Evolutionary conservation across 225 moss, liverwort and hornwort genomes (phyloP).

Genomic region (Lunularia cruciata): DNA sequence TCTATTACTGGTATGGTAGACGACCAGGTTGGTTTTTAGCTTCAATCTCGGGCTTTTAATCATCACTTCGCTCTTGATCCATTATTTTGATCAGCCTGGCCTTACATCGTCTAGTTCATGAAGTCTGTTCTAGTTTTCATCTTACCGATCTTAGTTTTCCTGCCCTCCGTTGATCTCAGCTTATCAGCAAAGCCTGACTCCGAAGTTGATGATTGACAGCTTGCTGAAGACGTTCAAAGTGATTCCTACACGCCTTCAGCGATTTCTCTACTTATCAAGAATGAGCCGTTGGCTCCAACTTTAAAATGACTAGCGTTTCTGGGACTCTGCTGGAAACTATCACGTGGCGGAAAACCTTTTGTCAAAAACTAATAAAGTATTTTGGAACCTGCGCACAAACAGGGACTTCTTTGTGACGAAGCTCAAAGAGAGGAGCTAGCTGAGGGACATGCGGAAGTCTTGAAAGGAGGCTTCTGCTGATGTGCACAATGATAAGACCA

Average conservation of each 20-base stretch:
- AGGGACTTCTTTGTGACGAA: not conserved
- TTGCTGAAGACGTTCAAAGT: conserved; percentile 31
- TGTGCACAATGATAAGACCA: not conserved
- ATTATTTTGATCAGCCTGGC: not conserved
- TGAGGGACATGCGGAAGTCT: not conserved
- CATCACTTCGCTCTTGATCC: no score
- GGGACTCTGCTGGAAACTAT: not conserved
- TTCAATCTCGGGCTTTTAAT: no score
- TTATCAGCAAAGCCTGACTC: not conserved
- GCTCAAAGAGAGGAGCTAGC: not conserved
- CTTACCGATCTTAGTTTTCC: not conserved
- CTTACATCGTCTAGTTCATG: not conserved
- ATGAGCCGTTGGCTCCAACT: not conserved
- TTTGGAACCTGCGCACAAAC: not conserved
- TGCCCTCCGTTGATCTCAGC: not conserved
- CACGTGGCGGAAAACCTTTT: not conserved
- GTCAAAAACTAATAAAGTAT: not conserved
- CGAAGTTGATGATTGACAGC: conserved; percentile 10
- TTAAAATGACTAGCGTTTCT: not conserved
- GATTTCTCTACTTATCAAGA: not conserved
- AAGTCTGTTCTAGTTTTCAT: not conserved
- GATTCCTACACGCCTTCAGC: conserved; percentile 24
- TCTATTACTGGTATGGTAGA: conserved; percentile 46
- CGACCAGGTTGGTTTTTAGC: conserved; percentile 53
- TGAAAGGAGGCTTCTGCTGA: not conserved